A percentile compares a stretch with the other conserved stretches of the same genome.
Conservation (phyloP, 1,284 basidiomycete genomes). For the Somion occarium region DNA sequence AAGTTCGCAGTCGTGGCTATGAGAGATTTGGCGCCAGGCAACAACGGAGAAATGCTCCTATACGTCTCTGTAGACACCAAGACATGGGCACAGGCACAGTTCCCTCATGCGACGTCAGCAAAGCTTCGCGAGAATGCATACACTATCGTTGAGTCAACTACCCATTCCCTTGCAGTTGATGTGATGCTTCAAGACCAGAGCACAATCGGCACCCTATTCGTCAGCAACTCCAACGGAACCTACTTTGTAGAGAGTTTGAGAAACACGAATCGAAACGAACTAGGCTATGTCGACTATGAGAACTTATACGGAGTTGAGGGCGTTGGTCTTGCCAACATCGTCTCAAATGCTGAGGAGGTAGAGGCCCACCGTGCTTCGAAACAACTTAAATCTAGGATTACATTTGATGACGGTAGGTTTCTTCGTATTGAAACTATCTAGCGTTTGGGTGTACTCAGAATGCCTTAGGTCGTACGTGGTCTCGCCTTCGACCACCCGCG, state of each 20-base stretch:
- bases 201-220: constrained; percentile 87
- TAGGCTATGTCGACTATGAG: constrained; percentile 94
- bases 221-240: constrained; percentile 92
- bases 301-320: constrained; percentile 90
- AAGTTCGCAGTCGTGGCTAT: constrained; percentile 89
- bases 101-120: constrained; percentile 82
- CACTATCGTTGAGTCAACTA: constrained; percentile 91
- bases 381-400: constrained; percentile 74
- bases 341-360: constrained; percentile 79
- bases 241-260: constrained; percentile 91
- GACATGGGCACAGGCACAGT: constrained; percentile 78
- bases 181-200: constrained; percentile 76
- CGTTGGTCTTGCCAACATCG: constrained; percentile 86
- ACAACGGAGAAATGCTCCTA: constrained; percentile 70
- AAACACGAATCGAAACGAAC: constrained; percentile 85
- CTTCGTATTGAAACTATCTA: no score
- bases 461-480: constrained; percentile 75
- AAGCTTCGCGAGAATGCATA: constrained; percentile 86
- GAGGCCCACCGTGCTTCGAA: constrained; percentile 62
- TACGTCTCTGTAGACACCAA: constrained; percentile 82
- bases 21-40: constrained; percentile 51
- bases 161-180: constrained; percentile 91
- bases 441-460: no score
- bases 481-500: constrained; percentile 60
- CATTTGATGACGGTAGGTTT: constrained; percentile 82